Percentiles rank a stretch among this genome's conserved stretches.
Evolutionary conservation across 768 basidiomycete species (phyloP).

Genomic region (Termitomyces sp.): DNA sequence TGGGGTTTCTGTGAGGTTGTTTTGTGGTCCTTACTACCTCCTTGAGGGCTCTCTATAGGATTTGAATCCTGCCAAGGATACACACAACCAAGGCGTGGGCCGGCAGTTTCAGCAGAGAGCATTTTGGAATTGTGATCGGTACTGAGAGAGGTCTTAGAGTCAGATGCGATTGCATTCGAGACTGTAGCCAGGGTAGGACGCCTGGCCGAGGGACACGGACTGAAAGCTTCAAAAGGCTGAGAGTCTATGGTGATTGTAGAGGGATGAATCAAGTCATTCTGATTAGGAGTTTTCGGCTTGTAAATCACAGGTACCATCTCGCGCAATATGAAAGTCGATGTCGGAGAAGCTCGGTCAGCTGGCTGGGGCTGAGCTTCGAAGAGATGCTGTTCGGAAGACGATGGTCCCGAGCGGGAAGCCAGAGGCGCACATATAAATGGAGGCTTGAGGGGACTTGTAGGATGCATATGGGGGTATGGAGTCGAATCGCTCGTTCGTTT

Average conservation of each 20-base stretch:
- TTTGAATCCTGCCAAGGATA: background rate
- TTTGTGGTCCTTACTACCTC: background rate
- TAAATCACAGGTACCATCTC: conserved; percentile 13
- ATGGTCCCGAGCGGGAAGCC: background rate
- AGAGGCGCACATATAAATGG: conserved; percentile 10
- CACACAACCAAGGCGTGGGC: background rate
- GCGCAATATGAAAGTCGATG: conserved; percentile 15
- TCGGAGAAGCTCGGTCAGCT: conserved; percentile 1
- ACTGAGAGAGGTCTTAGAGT: background rate
- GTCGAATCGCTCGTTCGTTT: background rate
- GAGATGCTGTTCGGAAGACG: background rate
- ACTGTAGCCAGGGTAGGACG: background rate
- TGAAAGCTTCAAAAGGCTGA: background rate
- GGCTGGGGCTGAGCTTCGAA: conserved; percentile 3
- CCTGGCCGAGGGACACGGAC: background rate
- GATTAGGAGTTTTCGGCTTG: background rate
- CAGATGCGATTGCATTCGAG: background rate
- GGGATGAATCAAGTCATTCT: background rate
- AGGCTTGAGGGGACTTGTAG: conserved; percentile 7
- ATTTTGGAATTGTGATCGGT: background rate
- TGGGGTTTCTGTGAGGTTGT: background rate
- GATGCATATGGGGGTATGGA: background rate
- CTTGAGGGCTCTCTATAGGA: background rate
- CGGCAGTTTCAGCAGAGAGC: background rate
- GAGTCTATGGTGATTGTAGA: background rate